These are phyloP conservation scores for Salmacisia buchloeana DNA, from an alignment of 1,284 basidiomycete genomes.

Conservation along the genomic window DNA sequence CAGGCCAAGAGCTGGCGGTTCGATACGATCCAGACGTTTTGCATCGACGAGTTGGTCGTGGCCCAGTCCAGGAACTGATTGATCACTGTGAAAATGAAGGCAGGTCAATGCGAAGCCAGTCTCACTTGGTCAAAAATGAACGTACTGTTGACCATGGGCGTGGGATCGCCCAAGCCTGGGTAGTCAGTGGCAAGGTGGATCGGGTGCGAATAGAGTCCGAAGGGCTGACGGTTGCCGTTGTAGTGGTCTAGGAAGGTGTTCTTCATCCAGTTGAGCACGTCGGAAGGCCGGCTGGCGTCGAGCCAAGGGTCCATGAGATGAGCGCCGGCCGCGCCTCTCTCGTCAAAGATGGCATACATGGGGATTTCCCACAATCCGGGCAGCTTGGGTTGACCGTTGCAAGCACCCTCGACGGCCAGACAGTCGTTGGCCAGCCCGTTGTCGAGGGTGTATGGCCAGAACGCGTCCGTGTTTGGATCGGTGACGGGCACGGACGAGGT, in stretches of 20 bases:
- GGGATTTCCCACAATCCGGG: slow-evolving; percentile 58
- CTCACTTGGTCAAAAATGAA: not conserved
- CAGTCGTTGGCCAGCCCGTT: slow-evolving; percentile 75
- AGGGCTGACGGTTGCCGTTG: slow-evolving; percentile 68
- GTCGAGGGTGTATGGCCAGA: slow-evolving; percentile 54
- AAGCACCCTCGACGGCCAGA: slow-evolving; percentile 57
- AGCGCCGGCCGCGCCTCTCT: slow-evolving; percentile 25
- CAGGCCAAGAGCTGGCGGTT: slow-evolving; percentile 69
- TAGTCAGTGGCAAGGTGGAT: slow-evolving; percentile 65
- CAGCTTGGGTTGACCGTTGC: slow-evolving; percentile 67
- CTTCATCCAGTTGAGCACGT: slow-evolving; percentile 67
- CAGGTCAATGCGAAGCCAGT: slow-evolving; percentile 52
- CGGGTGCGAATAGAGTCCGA: slow-evolving; percentile 75
- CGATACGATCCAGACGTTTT: slow-evolving; percentile 71
- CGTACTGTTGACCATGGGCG: slow-evolving; percentile 10
- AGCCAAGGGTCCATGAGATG: slow-evolving; percentile 78
- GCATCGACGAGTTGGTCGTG: slow-evolving; percentile 38
- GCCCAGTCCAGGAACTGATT: slow-evolving; percentile 77
- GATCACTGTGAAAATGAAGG: slow-evolving; percentile 58
- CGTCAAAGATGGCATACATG: slow-evolving; percentile 37
- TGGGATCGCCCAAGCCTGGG: slow-evolving; percentile 27
- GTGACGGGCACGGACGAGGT: slow-evolving; percentile 66
- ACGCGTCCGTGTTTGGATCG: slow-evolving; percentile 64
- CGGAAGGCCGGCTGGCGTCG: slow-evolving; percentile 47
- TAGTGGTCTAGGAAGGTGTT: slow-evolving; percentile 63